These are phyloP conservation scores for Solanum stenotomum DNA, from an alignment of 257 asterid genomes.

Conservation along the genomic window DNA sequence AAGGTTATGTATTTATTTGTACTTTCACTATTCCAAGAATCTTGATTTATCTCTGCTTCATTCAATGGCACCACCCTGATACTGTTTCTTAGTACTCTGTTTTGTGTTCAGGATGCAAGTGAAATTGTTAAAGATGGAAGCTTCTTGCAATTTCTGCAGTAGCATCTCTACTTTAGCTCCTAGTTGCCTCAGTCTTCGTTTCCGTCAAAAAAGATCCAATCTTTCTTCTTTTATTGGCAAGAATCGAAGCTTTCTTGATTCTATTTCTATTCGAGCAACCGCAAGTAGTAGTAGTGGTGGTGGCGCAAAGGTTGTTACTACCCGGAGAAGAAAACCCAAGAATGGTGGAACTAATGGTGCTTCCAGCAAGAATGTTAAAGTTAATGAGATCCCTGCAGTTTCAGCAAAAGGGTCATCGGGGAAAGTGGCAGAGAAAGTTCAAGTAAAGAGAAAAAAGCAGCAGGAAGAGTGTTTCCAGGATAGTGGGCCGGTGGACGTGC, in stretches of 20 bases:
- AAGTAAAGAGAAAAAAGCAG: neutral
- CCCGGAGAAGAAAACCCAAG: conserved; percentile 30
- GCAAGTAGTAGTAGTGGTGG: neutral
- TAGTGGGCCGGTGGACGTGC: conserved; percentile 15
- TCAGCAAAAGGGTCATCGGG: neutral
- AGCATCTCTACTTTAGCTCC: neutral
- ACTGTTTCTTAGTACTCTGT: neutral
- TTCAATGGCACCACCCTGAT: neutral
- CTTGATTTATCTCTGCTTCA: neutral
- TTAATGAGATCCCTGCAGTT: neutral
- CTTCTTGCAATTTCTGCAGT: neutral
- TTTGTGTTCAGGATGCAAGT: neutral
- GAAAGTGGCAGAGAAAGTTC: neutral
- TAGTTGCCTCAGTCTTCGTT: neutral
- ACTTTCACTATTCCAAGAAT: neutral
- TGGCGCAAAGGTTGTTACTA: conserved; percentile 9
- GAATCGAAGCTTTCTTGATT: neutral
- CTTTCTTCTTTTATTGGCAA: neutral
- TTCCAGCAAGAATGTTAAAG: neutral
- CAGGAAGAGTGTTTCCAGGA: neutral
- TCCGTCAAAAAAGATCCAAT: neutral
- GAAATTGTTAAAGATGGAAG: neutral
- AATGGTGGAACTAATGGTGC: neutral
- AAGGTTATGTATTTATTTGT: neutral
- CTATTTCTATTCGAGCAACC: neutral